Percentiles rank a stretch among this genome's conserved stretches.
Evolutionary conservation across 2,329 filamentous ascomycete species (phyloP).

Genomic region (Neofusicoccum parvum): DNA sequence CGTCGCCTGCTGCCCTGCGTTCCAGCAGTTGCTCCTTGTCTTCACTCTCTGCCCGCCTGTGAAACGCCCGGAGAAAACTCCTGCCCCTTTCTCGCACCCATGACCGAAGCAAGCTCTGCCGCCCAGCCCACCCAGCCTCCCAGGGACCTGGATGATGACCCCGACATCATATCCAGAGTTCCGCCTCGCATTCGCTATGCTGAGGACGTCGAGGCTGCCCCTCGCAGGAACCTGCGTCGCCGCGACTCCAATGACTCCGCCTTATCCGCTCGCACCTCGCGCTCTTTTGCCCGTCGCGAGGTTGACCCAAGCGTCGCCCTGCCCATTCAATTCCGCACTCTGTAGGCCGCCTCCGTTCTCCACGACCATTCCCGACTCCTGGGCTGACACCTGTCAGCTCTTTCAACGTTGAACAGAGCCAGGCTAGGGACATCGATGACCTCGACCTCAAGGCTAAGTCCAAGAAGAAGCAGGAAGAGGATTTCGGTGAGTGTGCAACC

Average conservation of each 20-base stretch:
- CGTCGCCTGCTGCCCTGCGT: background rate
- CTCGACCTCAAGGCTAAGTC: slow-evolving; percentile 26
- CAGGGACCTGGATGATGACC: background rate
- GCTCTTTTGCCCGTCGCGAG: slow-evolving; percentile 38
- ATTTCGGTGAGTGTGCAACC: slow-evolving; percentile 31
- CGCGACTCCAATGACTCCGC: slow-evolving; percentile 27
- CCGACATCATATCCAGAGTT: slow-evolving; percentile 1
- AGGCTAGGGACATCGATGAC: slow-evolving; percentile 28
- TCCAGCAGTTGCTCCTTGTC: background rate
- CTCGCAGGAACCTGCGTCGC: slow-evolving; percentile 27
- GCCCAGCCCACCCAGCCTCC: too few relatives aligned
- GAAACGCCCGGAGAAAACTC: background rate
- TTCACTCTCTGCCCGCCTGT: background rate
- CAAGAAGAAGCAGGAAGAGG: slow-evolving; percentile 38
- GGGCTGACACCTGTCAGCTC: slow-evolving; percentile 31
- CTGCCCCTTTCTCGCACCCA: background rate
- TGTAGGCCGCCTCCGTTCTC: slow-evolving; percentile 27
- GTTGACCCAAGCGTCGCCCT: slow-evolving; percentile 47
- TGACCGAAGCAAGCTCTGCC: background rate
- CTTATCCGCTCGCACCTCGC: slow-evolving; percentile 38
- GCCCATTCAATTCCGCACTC: slow-evolving; percentile 47
- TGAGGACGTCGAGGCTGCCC: slow-evolving; percentile 38
- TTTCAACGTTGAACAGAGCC: slow-evolving; percentile 44
- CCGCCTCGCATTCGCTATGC: slow-evolving; percentile 32
- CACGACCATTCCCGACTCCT: background rate